These are phyloP conservation scores for Xanthoceras sorbifolium DNA, from an alignment of 345 rosid species.

Conservation along the genomic window DNA sequence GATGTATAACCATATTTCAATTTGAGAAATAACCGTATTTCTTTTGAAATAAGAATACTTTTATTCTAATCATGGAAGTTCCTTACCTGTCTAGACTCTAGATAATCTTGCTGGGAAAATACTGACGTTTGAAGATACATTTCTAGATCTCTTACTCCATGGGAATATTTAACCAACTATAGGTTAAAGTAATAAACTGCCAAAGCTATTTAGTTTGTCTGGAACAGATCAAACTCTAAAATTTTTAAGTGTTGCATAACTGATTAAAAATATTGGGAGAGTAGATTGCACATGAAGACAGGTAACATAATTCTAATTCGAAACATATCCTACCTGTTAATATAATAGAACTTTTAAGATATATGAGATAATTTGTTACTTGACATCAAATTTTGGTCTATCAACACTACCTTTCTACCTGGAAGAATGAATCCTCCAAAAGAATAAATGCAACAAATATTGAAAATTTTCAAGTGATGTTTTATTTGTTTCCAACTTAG, in stretches of 20 bases:
- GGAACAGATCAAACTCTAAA: background rate
- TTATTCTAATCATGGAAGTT: background rate
- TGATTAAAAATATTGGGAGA: background rate
- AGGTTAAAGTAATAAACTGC: background rate
- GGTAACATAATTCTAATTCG: background rate
- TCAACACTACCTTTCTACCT: background rate
- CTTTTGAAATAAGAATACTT: background rate
- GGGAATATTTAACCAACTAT: background rate
- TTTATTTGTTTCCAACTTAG: background rate
- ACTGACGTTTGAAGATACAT: background rate
- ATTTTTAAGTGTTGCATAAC: background rate
- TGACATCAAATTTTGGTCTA: background rate
- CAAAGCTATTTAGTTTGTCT: background rate
- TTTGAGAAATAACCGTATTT: background rate
- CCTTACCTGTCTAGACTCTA: conserved; percentile 77
- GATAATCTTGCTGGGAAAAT: too few species aligned
- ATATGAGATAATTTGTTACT: background rate
- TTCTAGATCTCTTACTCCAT: background rate
- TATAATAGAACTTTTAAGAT: background rate
- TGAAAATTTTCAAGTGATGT: background rate
- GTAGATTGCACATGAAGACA: background rate
- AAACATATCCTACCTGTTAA: background rate
- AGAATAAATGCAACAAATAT: background rate
- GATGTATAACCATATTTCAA: background rate
- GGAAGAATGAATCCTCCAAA: background rate